Evolutionary conservation across 1,284 basidiomycete species (phyloP), one percentile per base, ranked within the genome.

Genomic region (Xanthoconium separans): DNA sequence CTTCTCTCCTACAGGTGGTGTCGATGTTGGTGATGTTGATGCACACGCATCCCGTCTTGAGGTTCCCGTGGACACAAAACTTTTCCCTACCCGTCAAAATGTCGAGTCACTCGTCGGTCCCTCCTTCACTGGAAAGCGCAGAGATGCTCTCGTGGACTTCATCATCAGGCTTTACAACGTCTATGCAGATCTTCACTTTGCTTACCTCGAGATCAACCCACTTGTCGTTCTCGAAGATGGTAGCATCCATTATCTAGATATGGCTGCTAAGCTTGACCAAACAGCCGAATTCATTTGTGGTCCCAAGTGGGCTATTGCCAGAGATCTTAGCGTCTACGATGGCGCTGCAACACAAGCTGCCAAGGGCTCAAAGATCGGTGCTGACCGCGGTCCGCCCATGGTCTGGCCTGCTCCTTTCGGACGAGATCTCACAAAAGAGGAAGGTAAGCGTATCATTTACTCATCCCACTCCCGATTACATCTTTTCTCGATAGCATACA

Each of bases 141-240:
- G 93, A 75, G 90, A 94, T 61, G 83, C 91, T 43, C 86, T 97
- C 56, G 82, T 90, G 65, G 93, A 99, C 78, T 99, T 98, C 78
- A 81, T 99, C 67, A 83, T 91, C 73, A 87, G 96, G 59, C 87
- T 99, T 44, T 99, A 98, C 84, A 89, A 87, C 61, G 94, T 98
- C 67, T 98, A 98, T 75, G 95, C 96, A 65, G 94, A 98, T 73
- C 87, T 96, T 55, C 93, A 96, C 79, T 96, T 98, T 72, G 94
- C 96, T 41, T 99, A 99, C 80, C 93, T 99, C 70, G 96, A 99
- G 78, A 99, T 99, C 78, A 99, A 99, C 83, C 97, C 97, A 44
- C 86, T 99, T 57, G 91, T 99, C 69, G 92, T 93, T 69, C 87
- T 98, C 65, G 95, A 97, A 73, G 87, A 82, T 58, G 88, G 84